A percentile compares a stretch with the other conserved stretches of the same genome.
Evolutionary conservation across 2,329 filamentous ascomycete genomes (phyloP).

Genomic region (Diaporthe eres): DNA sequence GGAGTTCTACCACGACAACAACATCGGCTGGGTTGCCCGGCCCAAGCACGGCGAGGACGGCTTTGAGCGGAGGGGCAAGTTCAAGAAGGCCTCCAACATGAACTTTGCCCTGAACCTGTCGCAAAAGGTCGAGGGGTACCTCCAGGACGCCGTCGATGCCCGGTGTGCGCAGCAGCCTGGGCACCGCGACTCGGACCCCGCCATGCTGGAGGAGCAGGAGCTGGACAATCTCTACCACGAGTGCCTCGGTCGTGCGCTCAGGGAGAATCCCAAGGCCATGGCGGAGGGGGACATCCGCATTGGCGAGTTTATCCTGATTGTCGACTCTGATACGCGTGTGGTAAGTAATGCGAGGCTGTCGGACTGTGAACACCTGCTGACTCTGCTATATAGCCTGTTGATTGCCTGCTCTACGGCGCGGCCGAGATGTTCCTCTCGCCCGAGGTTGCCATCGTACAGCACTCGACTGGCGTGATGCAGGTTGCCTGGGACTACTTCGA

Average conservation of each 20-base stretch:
- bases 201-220: constrained; percentile 54
- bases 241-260: constrained; percentile 64
- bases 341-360: constrained; percentile 9
- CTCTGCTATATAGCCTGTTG: constrained; percentile 59
- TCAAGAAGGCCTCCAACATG: constrained; percentile 84
- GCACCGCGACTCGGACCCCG: constrained; percentile 34
- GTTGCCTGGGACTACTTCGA: constrained; percentile 81
- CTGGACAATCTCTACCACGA: constrained; percentile 64
- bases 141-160: constrained; percentile 58
- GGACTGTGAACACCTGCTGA: not conserved
- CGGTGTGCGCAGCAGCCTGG: constrained; percentile 28
- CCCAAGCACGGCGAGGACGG: constrained; percentile 60
- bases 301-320: constrained; percentile 75
- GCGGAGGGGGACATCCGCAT: constrained; percentile 73
- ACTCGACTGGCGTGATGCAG: constrained; percentile 82
- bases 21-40: constrained; percentile 64
- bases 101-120: constrained; percentile 77
- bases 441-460: constrained; percentile 79
- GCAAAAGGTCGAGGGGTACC: constrained; percentile 72
- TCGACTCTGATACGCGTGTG: constrained; percentile 79
- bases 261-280: constrained; percentile 60
- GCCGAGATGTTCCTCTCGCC: constrained; percentile 79
- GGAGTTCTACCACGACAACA: constrained; percentile 65
- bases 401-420: constrained; percentile 78
- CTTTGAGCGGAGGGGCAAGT: constrained; percentile 72